These are phyloP conservation scores for Blastobotrys terrestris DNA, from an alignment of 805 yeast genomes.

Conservation along the genomic window DNA sequence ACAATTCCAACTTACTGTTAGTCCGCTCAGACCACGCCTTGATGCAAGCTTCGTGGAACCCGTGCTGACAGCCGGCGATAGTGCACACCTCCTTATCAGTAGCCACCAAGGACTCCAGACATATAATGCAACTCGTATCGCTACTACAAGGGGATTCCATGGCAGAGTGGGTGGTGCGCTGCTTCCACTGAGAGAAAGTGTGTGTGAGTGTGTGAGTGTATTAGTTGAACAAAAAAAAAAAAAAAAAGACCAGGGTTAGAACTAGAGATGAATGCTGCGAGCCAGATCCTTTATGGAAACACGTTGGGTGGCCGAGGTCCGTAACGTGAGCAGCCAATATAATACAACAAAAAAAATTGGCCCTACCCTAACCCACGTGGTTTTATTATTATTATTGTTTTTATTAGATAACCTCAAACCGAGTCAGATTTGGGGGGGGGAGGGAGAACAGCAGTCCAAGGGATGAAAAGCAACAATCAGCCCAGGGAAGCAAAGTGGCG, in stretches of 20 bases:
- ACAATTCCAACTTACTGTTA: slow-evolving; percentile 29
- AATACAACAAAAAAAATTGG: background rate
- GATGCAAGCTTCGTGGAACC: slow-evolving; percentile 53
- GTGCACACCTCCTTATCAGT: slow-evolving; percentile 14
- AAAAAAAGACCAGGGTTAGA: background rate
- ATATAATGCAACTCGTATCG: slow-evolving; percentile 46
- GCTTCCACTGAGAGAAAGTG: background rate
- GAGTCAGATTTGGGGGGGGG: too few species aligned
- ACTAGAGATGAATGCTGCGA: too few species aligned
- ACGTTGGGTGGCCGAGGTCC: background rate
- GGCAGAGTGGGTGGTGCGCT: background rate
- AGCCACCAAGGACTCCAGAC: slow-evolving; percentile 40
- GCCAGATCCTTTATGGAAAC: background rate
- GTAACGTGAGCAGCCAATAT: background rate
- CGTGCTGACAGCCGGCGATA: slow-evolving; percentile 44
- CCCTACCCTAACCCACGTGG: background rate
- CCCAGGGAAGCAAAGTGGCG: too few species aligned
- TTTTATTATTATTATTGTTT: too few species aligned
- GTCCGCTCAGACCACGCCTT: slow-evolving; percentile 51
- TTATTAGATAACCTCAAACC: too few species aligned
- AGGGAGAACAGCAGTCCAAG: too few species aligned
- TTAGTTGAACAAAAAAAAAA: background rate
- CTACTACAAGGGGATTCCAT: background rate
- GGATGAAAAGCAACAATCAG: too few species aligned
- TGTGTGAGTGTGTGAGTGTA: background rate